Evolutionary conservation across 306 rosid species (phyloP), one percentile per base, ranked within the genome.

Genomic region (Inga laurina): DNA sequence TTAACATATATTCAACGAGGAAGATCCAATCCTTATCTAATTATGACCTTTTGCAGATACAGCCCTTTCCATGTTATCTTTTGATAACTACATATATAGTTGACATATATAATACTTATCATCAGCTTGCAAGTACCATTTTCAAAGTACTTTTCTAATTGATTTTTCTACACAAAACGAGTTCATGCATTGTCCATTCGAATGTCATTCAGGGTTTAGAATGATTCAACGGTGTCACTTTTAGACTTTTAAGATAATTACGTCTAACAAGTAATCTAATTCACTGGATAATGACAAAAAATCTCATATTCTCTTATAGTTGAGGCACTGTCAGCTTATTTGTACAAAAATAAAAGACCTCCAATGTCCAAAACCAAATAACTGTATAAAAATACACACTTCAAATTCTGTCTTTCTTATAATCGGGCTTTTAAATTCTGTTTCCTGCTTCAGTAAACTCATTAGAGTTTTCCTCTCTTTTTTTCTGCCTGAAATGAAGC

Each of bases 401-500:
- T 27, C 34, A 64, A 54, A 35, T 8, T 70, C 27, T 37, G 34
- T 43, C 39, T 54, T 32, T 13, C 8, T 2, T 49, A 49, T 3
- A 49, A 21, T 62, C 27, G 68, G 2, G n/a, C 7, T 35, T 19
- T 27, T 15, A 13, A 48, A 46, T 3, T 70, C 7, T 18, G 35
- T 21, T 59, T 83, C 37, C 64, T 3, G 9, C 10, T 0, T 39
- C 52, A 34, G 10, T 19, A 15, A 67, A 54, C 88, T 87, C 27
- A 67, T n/a, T 45, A 75, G 48, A 73, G 54, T 13, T 72, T 61
- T 35, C 19, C 46, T 11, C 46, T 65, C 80, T 62, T 8, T 22
- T 70, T 76, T 10, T n/a, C 43, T 27, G 83, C 76, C 32, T 64
- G 77, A 44, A 35, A 78, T 80, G 76, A 87, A 93, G 98, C n/a